Percentiles rank a stretch among this genome's conserved stretches.
Evolutionary conservation across 768 basidiomycete genomes (phyloP).

Genomic region (Leucocoprinus leucothites): DNA sequence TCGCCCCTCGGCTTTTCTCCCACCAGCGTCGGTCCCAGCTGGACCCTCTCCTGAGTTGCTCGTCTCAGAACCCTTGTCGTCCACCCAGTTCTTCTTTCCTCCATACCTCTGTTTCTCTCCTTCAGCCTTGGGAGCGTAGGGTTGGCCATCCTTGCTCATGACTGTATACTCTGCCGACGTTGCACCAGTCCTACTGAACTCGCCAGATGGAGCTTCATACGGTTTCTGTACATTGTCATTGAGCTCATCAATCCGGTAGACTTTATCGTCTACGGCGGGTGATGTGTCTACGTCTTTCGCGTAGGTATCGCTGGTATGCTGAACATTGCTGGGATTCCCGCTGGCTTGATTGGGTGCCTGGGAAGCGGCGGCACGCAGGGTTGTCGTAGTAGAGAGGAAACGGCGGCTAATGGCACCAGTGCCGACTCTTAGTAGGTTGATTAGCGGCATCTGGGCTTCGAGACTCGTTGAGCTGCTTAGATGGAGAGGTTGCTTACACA

Average conservation of each 20-base stretch:
- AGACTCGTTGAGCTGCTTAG: neutral
- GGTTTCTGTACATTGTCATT: slow-evolving; percentile 19
- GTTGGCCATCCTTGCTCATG: neutral
- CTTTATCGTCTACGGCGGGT: slow-evolving; percentile 15
- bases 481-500: neutral
- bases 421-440: neutral
- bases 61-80: slow-evolving; percentile 8
- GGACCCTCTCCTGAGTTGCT: slow-evolving; percentile 13
- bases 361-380: neutral
- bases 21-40: slow-evolving; percentile 5
- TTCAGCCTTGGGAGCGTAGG: slow-evolving; percentile 5
- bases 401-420: neutral
- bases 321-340: neutral
- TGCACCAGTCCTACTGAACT: slow-evolving; percentile 8
- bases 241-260: slow-evolving; percentile 19
- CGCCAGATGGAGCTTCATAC: slow-evolving; percentile 11
- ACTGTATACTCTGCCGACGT: slow-evolving; percentile 2
- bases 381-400: neutral
- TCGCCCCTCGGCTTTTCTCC: neutral
- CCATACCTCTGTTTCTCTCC: slow-evolving; percentile 8
- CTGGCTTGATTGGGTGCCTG: neutral
- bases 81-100: slow-evolving; percentile 4
- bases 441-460: slow-evolving; percentile 2
- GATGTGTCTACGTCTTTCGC: slow-evolving; percentile 19
- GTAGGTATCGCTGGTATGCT: slow-evolving; percentile 20